Evolutionary conservation across 2,329 filamentous ascomycete genomes (phyloP).

Genomic region (Ceratocystis colombiana): DNA sequence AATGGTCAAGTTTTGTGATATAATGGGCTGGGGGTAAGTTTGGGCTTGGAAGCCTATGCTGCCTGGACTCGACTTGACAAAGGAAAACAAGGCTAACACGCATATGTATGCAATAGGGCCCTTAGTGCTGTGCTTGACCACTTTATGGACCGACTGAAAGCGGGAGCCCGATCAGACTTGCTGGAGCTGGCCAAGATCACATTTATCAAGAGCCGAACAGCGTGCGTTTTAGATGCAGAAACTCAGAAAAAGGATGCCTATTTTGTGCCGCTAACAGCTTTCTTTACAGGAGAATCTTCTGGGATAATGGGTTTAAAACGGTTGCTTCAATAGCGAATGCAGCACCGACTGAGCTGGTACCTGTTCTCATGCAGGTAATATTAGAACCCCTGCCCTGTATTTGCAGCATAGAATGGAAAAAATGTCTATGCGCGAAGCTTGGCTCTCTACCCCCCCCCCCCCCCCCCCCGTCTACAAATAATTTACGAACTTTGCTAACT

Average conservation of each 20-base stretch:
- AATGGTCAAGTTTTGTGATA: conserved; percentile 69
- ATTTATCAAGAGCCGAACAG: conserved; percentile 68
- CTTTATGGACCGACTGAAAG: conserved; percentile 62
- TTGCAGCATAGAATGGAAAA: background rate
- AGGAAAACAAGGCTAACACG: too few species aligned
- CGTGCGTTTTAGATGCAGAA: conserved; percentile 34
- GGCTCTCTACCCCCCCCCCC: background rate
- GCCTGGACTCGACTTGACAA: background rate
- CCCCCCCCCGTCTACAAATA: too few species aligned
- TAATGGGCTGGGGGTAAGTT: conserved; percentile 60
- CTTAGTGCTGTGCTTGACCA: conserved; percentile 64
- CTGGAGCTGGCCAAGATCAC: conserved; percentile 61
- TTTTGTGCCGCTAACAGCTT: background rate
- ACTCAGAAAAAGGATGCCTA: background rate
- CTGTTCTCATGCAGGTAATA: conserved; percentile 58
- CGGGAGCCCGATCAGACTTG: conserved; percentile 60
- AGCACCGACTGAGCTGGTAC: conserved; percentile 55
- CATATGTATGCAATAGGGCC: conserved; percentile 38
- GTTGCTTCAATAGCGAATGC: conserved; percentile 60
- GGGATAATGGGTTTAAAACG: conserved; percentile 65
- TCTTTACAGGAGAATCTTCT: conserved; percentile 49
- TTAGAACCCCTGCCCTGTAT: conserved; percentile 15
- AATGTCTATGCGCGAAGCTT: background rate
- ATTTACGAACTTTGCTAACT: background rate
- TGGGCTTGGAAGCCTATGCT: conserved; percentile 26